phyloP scores from a whole-genome alignment of 176 grass and related monocot species.

The Eragrostis nindensis region DNA sequence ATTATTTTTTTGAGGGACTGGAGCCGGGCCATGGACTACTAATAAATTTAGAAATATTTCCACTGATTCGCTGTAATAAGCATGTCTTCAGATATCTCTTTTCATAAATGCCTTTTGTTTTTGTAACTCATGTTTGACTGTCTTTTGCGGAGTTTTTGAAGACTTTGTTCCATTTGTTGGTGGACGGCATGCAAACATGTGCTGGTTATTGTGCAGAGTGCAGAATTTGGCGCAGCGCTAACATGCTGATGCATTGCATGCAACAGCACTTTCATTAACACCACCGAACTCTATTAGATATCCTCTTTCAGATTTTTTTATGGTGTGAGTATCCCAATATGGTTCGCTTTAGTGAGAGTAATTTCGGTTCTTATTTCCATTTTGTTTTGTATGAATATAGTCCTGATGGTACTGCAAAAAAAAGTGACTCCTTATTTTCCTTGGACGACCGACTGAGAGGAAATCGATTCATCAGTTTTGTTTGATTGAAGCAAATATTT shows the following conservation, averaged over 20 bases:
- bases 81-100: constrained; percentile 17
- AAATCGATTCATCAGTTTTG: neutral
- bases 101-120: neutral
- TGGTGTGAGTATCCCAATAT: neutral
- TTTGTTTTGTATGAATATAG: neutral
- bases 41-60: constrained; percentile 8
- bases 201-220: constrained; percentile 9
- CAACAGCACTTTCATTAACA: neutral
- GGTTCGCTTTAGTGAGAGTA: neutral
- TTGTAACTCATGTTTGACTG: neutral
- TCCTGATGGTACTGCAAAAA: neutral
- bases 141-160: constrained; percentile 15
- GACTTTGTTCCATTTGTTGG: constrained; percentile 16
- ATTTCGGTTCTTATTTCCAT: neutral
- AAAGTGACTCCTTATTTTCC: neutral
- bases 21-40: neutral
- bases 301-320: neutral
- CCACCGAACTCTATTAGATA: neutral
- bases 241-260: constrained; percentile 8
- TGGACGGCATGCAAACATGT: constrained; percentile 5
- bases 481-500: neutral
- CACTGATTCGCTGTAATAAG: neutral
- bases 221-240: constrained; percentile 29
- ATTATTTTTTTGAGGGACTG: constrained; percentile 41
- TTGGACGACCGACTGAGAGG: neutral